Base-by-base conservation (phyloP, 1,284 basidiomycete genomes). In the Rhodotorula sp. region DNA sequence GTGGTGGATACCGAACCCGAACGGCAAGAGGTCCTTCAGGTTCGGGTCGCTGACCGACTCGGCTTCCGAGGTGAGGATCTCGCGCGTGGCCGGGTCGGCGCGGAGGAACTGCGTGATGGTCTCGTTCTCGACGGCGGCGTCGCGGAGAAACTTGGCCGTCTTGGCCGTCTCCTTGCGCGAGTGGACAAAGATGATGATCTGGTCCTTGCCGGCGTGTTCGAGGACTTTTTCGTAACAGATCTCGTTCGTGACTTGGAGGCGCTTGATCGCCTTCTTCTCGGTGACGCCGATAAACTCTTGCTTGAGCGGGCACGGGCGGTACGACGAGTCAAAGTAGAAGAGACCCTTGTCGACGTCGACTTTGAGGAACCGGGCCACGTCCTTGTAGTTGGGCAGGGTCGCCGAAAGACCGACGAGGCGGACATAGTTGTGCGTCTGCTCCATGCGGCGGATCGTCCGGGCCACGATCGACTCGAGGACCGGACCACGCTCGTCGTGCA, bases 201-300 rank as follows among this genome's bases (percentile, higher is more conserved):
- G 92, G 75, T 93, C 91, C 75, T 84, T 83, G 63, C 82, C 82
- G 0, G 91, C 93, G 79, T 97, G 91, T 78, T 97, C 93, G 46
- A 96, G 87, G 2, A 96, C 91, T 84, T 99, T 99, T 82, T 99
- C 96, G 84, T 99, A 99, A 81, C 95, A 97, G 56, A 99, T 95
- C 81, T 99, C 95, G 83, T 99, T 99, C 87, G 94, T 96, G 73
- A 98, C 90, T 80, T 98, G 94, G 80, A 96, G 91, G 6, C 97
- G 89, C 82, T 97, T 98, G 86, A 99, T 98, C 0, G 97, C 97
- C 84, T 98, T 99, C 86, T 97, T 98, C 85, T 99, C 97, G 0
- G 96, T 98, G 74, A 99, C 90, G 73, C 97, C 97, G 75, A 99
- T 89, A 82, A 97, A 98, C 79, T 97, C 93, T 78, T 98, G 95